A percentile compares a stretch with the other conserved stretches of the same genome.
Evolutionary conservation across 495 filamentous ascomycete genomes (phyloP).

Genomic region (Aspergillus cavernicola): DNA sequence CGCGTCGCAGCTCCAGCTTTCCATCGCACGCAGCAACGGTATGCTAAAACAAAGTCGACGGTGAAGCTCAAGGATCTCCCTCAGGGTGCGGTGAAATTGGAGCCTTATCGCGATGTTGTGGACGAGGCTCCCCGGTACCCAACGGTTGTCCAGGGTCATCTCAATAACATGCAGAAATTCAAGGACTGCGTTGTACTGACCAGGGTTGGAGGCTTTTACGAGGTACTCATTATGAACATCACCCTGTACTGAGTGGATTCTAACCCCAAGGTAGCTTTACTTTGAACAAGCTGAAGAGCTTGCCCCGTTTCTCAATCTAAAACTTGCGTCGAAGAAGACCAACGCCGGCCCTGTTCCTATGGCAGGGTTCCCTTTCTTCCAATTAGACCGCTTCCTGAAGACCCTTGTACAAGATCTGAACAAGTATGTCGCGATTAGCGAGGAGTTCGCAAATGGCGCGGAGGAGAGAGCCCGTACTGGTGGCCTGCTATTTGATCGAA

Average conservation of each 20-base stretch:
- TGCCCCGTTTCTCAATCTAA: conserved; percentile 81
- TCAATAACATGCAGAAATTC: conserved; percentile 85
- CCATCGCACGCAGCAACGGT: conserved; percentile 23
- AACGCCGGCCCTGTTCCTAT: conserved; percentile 72
- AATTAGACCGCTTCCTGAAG: conserved; percentile 88
- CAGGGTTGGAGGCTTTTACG: conserved; percentile 91
- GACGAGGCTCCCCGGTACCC: conserved; percentile 68
- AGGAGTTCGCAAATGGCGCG: conserved; percentile 75
- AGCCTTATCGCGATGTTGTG: conserved; percentile 39
- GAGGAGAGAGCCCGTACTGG: conserved; percentile 65
- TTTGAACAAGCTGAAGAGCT: conserved; percentile 89
- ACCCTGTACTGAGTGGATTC: neutral
- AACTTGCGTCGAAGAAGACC: conserved; percentile 77
- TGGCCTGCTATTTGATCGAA: conserved; percentile 76
- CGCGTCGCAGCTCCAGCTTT: conserved; percentile 15
- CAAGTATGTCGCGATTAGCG: conserved; percentile 87
- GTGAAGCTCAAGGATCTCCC: conserved; percentile 62
- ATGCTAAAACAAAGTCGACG: conserved; percentile 51
- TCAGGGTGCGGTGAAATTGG: conserved; percentile 52
- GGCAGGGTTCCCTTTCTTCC: conserved; percentile 92
- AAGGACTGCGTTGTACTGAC: conserved; percentile 86
- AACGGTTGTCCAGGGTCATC: conserved; percentile 83
- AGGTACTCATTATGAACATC: conserved; percentile 39
- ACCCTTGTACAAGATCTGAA: conserved; percentile 86
- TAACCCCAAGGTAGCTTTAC: conserved; percentile 58